Evolutionary conservation across 257 asterid species (phyloP).

Genomic region (Anisodus tanguticus): DNA sequence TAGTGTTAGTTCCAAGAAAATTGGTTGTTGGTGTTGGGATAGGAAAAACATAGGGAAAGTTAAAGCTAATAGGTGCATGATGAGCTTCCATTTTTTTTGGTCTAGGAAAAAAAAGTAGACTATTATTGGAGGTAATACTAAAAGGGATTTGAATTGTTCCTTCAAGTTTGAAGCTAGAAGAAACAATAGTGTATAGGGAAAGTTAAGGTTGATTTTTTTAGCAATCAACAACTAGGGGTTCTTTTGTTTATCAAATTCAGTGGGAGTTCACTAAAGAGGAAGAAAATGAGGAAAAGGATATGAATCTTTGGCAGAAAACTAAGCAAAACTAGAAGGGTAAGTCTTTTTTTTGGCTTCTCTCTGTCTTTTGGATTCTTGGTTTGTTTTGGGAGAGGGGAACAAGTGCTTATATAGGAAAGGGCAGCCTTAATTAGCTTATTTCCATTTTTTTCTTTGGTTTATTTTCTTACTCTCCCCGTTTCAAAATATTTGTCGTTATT

Average conservation of each 20-base stretch:
- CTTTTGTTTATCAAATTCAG: slow-evolving; percentile 45
- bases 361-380: slow-evolving; percentile 33
- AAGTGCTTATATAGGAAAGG: slow-evolving; percentile 50
- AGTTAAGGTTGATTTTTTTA: slow-evolving; percentile 36
- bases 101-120: background rate
- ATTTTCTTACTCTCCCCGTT: too few species aligned
- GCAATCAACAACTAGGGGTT: slow-evolving; percentile 30
- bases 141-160: slow-evolving; percentile 20
- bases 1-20: slow-evolving; percentile 27
- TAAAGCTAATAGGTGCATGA: slow-evolving; percentile 45
- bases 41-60: slow-evolving; percentile 53
- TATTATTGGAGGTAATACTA: background rate
- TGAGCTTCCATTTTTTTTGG: slow-evolving; percentile 62
- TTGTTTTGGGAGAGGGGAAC: slow-evolving; percentile 36
- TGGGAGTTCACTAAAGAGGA: slow-evolving; percentile 35
- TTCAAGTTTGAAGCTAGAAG: slow-evolving; percentile 26
- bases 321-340: slow-evolving; percentile 23
- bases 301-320: background rate
- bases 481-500: too few species aligned
- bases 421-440: slow-evolving; percentile 25
- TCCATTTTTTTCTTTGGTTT: background rate
- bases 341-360: slow-evolving; percentile 31
- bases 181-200: slow-evolving; percentile 27
- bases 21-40: slow-evolving; percentile 33
- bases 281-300: slow-evolving; percentile 27